A percentile compares a stretch with the other conserved stretches of the same genome.
Conservation (phyloP, 2,329 filamentous ascomycete species). For the Fusarium sp. region DNA sequence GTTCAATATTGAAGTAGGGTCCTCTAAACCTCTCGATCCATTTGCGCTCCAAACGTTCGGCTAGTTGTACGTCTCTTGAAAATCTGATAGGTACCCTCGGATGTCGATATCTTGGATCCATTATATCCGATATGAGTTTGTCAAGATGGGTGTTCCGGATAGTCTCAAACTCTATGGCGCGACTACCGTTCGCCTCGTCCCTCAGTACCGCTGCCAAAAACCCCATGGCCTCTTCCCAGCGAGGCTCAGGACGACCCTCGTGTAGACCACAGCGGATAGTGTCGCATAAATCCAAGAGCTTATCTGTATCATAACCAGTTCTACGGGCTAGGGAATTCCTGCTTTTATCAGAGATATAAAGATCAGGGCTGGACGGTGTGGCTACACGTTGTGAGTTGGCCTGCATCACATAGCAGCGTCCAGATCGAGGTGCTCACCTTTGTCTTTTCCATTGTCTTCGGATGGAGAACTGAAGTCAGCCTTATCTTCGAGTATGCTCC, state of each 20-base stretch:
- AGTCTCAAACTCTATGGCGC: conserved; percentile 55
- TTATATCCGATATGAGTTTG: conserved; percentile 60
- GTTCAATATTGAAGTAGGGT: conserved; percentile 61
- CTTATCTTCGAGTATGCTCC: conserved; percentile 29
- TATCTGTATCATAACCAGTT: conserved; percentile 33
- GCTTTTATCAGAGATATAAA: conserved; percentile 9
- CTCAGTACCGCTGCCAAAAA: conserved; percentile 56
- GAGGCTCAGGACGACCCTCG: conserved; percentile 50
- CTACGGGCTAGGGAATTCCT: conserved; percentile 4
- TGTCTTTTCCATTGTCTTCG: conserved; percentile 5
- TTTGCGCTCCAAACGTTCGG: conserved; percentile 55
- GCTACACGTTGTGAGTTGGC: conserved; percentile 37
- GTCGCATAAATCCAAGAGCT: conserved; percentile 57
- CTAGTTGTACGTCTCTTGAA: conserved; percentile 53
- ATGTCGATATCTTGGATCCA: conserved; percentile 49
- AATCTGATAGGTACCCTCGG: conserved; percentile 49
- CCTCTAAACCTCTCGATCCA: conserved; percentile 61
- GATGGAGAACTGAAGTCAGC: conserved; percentile 32
- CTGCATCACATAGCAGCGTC: neutral
- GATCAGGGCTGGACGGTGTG: conserved; percentile 27
- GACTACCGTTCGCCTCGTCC: conserved; percentile 54
- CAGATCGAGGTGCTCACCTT: conserved; percentile 31
- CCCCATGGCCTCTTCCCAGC: conserved; percentile 53
- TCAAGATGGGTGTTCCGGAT: conserved; percentile 57
- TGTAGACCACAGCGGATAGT: conserved; percentile 55